phyloP scores from a whole-genome alignment of 2,329 filamentous ascomycete species.

The Cadophora sp. region DNA sequence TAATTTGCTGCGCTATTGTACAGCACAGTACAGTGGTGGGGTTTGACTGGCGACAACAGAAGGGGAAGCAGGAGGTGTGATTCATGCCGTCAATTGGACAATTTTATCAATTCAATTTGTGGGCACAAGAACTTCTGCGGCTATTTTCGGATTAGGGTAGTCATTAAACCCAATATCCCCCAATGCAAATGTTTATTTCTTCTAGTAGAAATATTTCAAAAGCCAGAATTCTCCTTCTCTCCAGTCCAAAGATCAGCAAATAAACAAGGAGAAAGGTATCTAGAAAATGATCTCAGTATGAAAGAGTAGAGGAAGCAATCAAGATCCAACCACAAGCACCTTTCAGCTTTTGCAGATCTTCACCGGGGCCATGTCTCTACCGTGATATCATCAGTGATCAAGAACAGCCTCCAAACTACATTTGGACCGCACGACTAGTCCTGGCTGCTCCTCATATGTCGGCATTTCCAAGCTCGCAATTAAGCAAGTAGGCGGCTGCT shows the following conservation, averaged over 20 bases:
- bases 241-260: background rate
- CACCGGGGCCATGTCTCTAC: background rate
- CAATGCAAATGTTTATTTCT: no score
- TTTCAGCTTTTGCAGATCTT: background rate
- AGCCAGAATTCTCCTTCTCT: no score
- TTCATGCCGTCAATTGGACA: no score
- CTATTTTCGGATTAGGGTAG: no score
- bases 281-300: background rate
- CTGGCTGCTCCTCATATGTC: background rate
- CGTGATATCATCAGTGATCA: background rate
- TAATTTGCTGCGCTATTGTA: no score
- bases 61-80: no score
- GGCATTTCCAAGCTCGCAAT: background rate
- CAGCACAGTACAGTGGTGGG: no score
- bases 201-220: no score
- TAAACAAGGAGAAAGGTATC: background rate
- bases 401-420: background rate
- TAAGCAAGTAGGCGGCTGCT: background rate
- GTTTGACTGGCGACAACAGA: no score
- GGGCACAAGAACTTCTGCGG: no score
- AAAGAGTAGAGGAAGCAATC: background rate
- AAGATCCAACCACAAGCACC: background rate
- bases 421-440: slow-evolving; percentile 3
- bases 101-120: no score
- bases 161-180: no score